These are phyloP conservation scores for Neurospora sp. DNA, from an alignment of 2,329 filamentous ascomycete genomes.

Conservation along the genomic window DNA sequence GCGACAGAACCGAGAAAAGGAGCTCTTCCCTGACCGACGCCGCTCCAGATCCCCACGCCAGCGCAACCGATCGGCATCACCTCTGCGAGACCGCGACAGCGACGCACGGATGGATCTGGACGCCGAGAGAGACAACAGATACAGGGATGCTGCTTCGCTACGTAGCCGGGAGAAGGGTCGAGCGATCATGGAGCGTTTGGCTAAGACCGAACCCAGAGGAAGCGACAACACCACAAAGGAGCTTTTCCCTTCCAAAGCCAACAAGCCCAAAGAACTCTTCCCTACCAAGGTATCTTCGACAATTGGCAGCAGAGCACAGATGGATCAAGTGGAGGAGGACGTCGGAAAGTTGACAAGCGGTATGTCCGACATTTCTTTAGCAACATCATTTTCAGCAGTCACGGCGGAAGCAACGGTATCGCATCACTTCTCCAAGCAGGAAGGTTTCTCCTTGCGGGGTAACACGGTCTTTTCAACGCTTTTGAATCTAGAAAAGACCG, in stretches of 20 bases:
- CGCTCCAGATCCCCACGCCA: constrained; percentile 20
- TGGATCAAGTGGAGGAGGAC: constrained; percentile 24
- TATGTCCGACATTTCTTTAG: constrained; percentile 19
- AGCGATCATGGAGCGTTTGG: constrained; percentile 32
- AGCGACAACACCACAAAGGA: constrained; percentile 39
- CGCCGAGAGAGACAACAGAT: constrained; percentile 14
- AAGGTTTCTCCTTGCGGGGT: not conserved
- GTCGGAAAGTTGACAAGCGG: constrained; percentile 25
- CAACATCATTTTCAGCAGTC: not conserved
- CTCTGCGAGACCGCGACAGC: constrained; percentile 31
- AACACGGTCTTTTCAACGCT: not conserved
- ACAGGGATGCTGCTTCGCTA: constrained; percentile 20
- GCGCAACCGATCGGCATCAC: constrained; percentile 44
- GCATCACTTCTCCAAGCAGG: not conserved
- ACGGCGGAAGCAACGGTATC: not conserved
- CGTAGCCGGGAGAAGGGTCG: constrained; percentile 35
- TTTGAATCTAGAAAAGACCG: not conserved
- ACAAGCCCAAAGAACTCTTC: constrained; percentile 46
- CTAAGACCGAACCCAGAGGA: constrained; percentile 9
- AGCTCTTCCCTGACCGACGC: constrained; percentile 47
- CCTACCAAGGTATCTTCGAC: constrained; percentile 30
- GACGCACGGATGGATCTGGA: constrained; percentile 24
- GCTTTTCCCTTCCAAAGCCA: constrained; percentile 42
- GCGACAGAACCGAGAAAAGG: constrained; percentile 41
- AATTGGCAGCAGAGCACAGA: constrained; percentile 21